These are phyloP conservation scores for Niveomyces coronatus DNA, from an alignment of 2,329 filamentous ascomycete species.

Conservation along the genomic window DNA sequence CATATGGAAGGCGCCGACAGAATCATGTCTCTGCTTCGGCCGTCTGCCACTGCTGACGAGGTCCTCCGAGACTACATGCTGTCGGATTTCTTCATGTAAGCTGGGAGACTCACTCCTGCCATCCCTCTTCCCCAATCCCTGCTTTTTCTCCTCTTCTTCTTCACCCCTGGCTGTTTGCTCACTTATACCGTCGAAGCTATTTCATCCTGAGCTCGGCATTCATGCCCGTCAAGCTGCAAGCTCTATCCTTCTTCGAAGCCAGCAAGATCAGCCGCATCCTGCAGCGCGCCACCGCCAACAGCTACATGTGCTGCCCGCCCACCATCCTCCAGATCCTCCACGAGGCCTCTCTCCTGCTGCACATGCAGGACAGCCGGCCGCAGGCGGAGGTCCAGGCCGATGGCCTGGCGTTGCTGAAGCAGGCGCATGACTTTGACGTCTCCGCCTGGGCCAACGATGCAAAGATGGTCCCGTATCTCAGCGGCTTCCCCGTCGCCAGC, in stretches of 20 bases:
- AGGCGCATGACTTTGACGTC: slow-evolving; percentile 31
- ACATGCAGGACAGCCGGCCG: slow-evolving; percentile 17
- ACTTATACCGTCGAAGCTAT: slow-evolving; percentile 22
- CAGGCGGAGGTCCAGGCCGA: slow-evolving; percentile 19
- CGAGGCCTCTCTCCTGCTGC: slow-evolving; percentile 30
- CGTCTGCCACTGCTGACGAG: slow-evolving; percentile 22
- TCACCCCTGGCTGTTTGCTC: no score
- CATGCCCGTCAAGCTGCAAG: slow-evolving; percentile 22
- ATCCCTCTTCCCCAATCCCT: no score
- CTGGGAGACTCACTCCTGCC: no score
- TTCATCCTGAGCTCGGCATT: slow-evolving; percentile 37
- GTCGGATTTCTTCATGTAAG: slow-evolving; percentile 37
- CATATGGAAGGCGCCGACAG: slow-evolving; percentile 36
- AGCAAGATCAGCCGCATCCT: slow-evolving; percentile 28
- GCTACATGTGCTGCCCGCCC: slow-evolving; percentile 37
- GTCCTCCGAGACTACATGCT: slow-evolving; percentile 34
- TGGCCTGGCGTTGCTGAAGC: slow-evolving; percentile 24
- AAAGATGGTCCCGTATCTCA: slow-evolving; percentile 23
- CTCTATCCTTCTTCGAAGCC: slow-evolving; percentile 25
- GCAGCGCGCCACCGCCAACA: slow-evolving; percentile 30
- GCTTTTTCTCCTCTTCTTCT: no score
- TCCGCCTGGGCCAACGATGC: slow-evolving; percentile 29
- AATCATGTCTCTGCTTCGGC: slow-evolving; percentile 32
- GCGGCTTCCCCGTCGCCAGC: slow-evolving; percentile 23
- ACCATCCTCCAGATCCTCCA: slow-evolving; percentile 34